Evolutionary conservation across 805 yeast genomes (phyloP).

Genomic region (Wickerhamiella spandovensis): DNA sequence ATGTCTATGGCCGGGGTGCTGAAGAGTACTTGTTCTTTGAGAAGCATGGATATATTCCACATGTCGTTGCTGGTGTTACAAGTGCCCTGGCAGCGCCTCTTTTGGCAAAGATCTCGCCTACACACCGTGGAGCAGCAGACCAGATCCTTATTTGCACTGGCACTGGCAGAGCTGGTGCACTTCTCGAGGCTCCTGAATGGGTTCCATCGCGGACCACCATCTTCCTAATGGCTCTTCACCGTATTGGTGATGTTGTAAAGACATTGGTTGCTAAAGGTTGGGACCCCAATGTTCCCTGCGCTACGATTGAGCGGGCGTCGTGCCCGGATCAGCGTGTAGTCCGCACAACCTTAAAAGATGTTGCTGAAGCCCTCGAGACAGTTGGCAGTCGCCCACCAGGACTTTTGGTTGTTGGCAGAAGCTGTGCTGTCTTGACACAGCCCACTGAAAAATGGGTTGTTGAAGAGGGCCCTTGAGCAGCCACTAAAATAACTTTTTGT

Average conservation of each 20-base stretch:
- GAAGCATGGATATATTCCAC: conserved; percentile 53
- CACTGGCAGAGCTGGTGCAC: conserved; percentile 75
- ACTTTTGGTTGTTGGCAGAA: conserved; percentile 63
- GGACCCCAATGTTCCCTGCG: conserved; percentile 63
- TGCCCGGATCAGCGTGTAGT: conserved; percentile 87
- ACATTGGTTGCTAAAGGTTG: conserved; percentile 44
- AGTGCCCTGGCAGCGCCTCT: conserved; percentile 85
- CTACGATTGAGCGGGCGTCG: conserved; percentile 80
- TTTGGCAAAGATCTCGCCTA: conserved; percentile 71
- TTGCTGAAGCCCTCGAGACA: conserved; percentile 59
- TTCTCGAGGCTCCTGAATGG: conserved; percentile 68
- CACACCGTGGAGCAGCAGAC: conserved; percentile 84
- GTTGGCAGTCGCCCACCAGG: conserved; percentile 92
- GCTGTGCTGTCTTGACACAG: conserved; percentile 44
- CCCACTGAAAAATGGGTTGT: conserved; percentile 30
- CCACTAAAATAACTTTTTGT: background rate
- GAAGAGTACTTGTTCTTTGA: conserved; percentile 70
- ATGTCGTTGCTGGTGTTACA: conserved; percentile 76
- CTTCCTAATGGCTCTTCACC: conserved; percentile 79
- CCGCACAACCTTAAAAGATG: conserved; percentile 52
- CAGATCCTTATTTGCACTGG: conserved; percentile 92
- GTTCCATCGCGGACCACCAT: conserved; percentile 65
- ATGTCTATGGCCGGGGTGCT: conserved; percentile 92
- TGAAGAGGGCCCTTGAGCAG: conserved; percentile 31
- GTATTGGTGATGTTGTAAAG: conserved; percentile 31